A percentile compares a stretch with the other conserved stretches of the same genome.
Conservation (phyloP, 306 rosid species). For the Vigna trinervia region DNA sequence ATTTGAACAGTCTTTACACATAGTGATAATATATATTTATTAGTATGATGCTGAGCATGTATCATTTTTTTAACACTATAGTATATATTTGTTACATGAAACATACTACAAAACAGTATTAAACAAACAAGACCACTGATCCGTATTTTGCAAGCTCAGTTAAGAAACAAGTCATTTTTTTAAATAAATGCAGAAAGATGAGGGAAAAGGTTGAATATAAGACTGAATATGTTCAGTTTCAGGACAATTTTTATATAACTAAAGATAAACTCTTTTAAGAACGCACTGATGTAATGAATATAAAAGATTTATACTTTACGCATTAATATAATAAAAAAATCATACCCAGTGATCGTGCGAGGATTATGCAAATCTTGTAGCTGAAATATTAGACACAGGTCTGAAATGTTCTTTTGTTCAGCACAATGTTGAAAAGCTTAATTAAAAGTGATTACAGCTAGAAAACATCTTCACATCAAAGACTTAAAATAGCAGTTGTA, state of each 20-base stretch:
- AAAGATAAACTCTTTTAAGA: no score
- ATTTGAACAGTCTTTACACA: background rate
- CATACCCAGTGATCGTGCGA: background rate
- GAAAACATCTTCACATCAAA: constrained; percentile 29
- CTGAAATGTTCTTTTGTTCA: constrained; percentile 30
- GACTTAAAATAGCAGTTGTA: constrained; percentile 25
- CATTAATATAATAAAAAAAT: constrained; percentile 12
- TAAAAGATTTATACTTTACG: background rate
- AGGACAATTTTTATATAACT: background rate
- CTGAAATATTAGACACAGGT: constrained; percentile 23
- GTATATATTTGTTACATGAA: background rate
- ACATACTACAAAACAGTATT: background rate
- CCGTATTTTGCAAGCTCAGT: no score
- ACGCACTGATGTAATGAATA: background rate
- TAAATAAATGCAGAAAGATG: no score
- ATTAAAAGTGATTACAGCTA: constrained; percentile 50
- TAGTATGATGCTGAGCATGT: background rate
- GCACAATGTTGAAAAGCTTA: constrained; percentile 11
- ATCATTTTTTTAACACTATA: background rate
- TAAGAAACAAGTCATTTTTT: no score
- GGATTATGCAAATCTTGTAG: constrained; percentile 35
- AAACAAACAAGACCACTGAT: background rate
- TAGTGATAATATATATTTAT: background rate
- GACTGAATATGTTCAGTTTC: no score
- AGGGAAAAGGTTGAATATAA: no score